Evolutionary conservation across 2,329 filamentous ascomycete genomes (phyloP).

Genomic region (Aspergillus ochraceus): DNA sequence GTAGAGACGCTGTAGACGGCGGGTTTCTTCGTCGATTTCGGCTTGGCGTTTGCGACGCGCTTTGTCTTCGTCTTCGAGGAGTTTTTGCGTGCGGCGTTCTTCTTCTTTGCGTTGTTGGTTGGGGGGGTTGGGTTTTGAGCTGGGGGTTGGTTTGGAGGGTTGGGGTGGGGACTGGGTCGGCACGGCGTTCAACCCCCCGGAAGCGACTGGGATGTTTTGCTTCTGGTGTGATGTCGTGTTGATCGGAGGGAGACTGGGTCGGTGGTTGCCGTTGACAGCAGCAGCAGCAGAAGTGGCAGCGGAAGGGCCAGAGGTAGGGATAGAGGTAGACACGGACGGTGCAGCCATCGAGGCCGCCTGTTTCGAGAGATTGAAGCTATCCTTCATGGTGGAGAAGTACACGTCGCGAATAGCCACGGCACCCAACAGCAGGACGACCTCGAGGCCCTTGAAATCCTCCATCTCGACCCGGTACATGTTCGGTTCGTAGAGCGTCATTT

Average conservation of each 20-base stretch:
- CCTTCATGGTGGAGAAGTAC: conserved; percentile 64
- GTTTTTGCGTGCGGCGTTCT: conserved; percentile 52
- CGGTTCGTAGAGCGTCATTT: conserved; percentile 88
- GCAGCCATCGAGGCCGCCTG: background rate
- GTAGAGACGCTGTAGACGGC: conserved; percentile 63
- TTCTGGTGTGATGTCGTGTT: background rate
- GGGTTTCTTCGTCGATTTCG: conserved; percentile 74
- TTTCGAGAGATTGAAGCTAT: conserved; percentile 71
- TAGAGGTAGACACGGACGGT: background rate
- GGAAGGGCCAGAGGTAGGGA: conserved; percentile 7
- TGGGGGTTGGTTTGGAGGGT: conserved; percentile 12
- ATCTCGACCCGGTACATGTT: conserved; percentile 88
- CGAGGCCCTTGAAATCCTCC: conserved; percentile 89
- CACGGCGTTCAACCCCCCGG: conserved; percentile 2
- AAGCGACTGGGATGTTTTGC: conserved; percentile 2
- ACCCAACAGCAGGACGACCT: conserved; percentile 70
- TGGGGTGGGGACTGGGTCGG: background rate
- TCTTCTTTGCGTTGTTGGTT: conserved; percentile 50
- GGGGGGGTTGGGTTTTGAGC: conserved; percentile 24
- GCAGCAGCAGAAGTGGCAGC: conserved; percentile 22
- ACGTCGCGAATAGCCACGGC: conserved; percentile 63
- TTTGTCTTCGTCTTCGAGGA: conserved; percentile 55
- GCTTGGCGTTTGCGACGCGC: conserved; percentile 49
- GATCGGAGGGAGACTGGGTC: background rate
- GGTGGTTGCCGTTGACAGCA: background rate